Conservation (phyloP, 371 early-diverging fungal species). For the Apophysomyces ossiformis region DNA sequence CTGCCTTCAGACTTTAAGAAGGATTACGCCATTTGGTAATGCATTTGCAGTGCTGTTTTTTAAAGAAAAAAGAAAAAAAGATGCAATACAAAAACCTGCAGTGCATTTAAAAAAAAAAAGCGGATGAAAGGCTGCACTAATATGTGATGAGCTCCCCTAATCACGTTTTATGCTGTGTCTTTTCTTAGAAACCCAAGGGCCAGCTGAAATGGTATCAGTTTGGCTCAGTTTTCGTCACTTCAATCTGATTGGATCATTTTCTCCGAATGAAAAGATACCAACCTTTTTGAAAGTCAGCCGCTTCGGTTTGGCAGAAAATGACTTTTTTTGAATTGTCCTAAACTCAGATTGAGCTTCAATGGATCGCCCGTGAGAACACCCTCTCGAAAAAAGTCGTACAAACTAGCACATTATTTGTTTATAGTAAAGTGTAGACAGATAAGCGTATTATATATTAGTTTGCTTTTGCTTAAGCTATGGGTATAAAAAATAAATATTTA, state of each 20-base stretch:
- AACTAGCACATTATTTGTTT: not conserved
- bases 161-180: not conserved
- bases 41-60: too few relatives aligned
- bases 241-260: too few relatives aligned
- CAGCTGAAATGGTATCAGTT: not conserved
- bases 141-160: not conserved
- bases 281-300: not conserved
- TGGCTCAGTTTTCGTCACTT: not conserved
- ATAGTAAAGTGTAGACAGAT: too few relatives aligned
- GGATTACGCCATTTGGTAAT: too few relatives aligned
- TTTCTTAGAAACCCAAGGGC: not conserved
- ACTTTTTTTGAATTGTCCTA: not conserved
- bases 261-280: too few relatives aligned
- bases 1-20: too few relatives aligned
- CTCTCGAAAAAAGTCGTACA: not conserved
- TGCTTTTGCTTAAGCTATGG: not conserved
- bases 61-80: too few relatives aligned
- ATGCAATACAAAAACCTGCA: too few relatives aligned
- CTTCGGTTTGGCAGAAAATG: slow-evolving; percentile 1
- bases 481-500: not conserved
- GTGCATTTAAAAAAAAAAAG: too few relatives aligned
- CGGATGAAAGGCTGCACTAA: too few relatives aligned
- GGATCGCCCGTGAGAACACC: slow-evolving; percentile 9
- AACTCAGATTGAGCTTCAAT: slow-evolving; percentile 9
- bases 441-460: not conserved